Conservation (phyloP, 2,329 filamentous ascomycete genomes). For the Ophiocordyceps camponoti-rufipedis region DNA sequence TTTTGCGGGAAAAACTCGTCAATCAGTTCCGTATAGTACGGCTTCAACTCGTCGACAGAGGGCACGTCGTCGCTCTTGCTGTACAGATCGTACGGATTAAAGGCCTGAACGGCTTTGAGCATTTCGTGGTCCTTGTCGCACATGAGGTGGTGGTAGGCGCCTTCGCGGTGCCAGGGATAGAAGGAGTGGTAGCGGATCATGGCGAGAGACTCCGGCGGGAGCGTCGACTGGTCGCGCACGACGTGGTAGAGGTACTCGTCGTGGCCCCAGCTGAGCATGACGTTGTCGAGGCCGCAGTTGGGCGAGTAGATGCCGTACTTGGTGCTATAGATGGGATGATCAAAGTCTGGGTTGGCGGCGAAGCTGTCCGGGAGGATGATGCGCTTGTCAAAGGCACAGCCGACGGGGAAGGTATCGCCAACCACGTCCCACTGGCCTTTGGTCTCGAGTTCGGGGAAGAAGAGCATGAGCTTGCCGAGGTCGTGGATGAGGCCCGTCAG, state of each 20-base stretch:
- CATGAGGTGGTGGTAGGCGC: conserved; percentile 72
- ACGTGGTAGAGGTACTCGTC: conserved; percentile 81
- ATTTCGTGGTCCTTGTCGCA: conserved; percentile 62
- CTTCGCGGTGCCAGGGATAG: conserved; percentile 77
- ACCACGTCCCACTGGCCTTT: conserved; percentile 88
- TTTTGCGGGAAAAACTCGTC: conserved; percentile 22
- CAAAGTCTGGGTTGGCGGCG: conserved; percentile 53
- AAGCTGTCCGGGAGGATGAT: conserved; percentile 77
- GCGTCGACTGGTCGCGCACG: conserved; percentile 60
- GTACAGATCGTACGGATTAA: conserved; percentile 85
- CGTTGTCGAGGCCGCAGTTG: conserved; percentile 67
- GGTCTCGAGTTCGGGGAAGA: conserved; percentile 46
- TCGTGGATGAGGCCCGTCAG: conserved; percentile 63
- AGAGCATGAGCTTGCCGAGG: conserved; percentile 62
- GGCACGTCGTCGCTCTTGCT: conserved; percentile 78
- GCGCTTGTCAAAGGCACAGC: conserved; percentile 52
- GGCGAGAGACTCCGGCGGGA: conserved; percentile 67
- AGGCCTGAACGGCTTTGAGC: conserved; percentile 64
- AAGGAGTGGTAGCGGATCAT: conserved; percentile 93
- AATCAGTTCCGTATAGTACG: conserved; percentile 24
- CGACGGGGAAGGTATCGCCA: conserved; percentile 68
- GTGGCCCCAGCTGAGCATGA: conserved; percentile 84
- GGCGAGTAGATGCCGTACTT: conserved; percentile 63
- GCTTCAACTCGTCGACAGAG: conserved; percentile 56
- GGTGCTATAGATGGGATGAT: conserved; percentile 54